Percentiles rank a stretch among this genome's conserved stretches.
phyloP scores from a whole-genome alignment of 1,284 basidiomycete species.

The Heterobasidion occidentale region DNA sequence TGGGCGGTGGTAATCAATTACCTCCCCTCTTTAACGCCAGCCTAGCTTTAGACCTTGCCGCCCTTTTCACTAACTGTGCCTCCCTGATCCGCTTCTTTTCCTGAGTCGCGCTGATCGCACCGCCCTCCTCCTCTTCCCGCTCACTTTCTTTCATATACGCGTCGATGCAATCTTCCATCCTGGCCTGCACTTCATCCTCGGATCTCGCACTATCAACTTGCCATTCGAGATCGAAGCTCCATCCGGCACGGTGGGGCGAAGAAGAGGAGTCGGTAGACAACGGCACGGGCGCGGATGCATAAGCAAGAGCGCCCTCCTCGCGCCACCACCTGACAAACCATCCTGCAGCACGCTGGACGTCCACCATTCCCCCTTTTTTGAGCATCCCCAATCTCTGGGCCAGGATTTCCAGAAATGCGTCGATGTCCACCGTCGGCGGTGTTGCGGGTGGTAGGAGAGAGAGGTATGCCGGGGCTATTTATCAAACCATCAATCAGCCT shows the following conservation, averaged over 20 bases:
- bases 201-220: slow-evolving; percentile 17
- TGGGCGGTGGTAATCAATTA: neutral
- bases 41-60: slow-evolving; percentile 21
- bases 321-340: slow-evolving; percentile 86
- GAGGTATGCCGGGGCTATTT: slow-evolving; percentile 61
- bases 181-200: slow-evolving; percentile 37
- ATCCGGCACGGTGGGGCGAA: slow-evolving; percentile 27
- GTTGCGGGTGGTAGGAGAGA: slow-evolving; percentile 46
- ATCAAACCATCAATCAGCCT: neutral
- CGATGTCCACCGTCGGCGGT: slow-evolving; percentile 49
- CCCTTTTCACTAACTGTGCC: slow-evolving; percentile 39
- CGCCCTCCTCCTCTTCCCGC: slow-evolving; percentile 44
- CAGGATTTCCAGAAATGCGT: slow-evolving; percentile 63
- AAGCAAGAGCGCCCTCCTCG: slow-evolving; percentile 55
- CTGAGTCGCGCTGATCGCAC: slow-evolving; percentile 60
- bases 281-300: slow-evolving; percentile 33
- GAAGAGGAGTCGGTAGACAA: slow-evolving; percentile 2
- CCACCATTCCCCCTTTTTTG: slow-evolving; percentile 63
- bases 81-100: slow-evolving; percentile 52
- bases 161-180: slow-evolving; percentile 67
- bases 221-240: slow-evolving; percentile 84
- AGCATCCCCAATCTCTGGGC: slow-evolving; percentile 76
- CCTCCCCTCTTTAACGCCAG: slow-evolving; percentile 14
- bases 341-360: slow-evolving; percentile 63
- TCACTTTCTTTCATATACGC: slow-evolving; percentile 34